Percentiles rank a stretch among this genome's conserved stretches.
These are phyloP conservation scores for Sclerotiophoma versabilis DNA, from an alignment of 2,329 filamentous ascomycete genomes.

Conservation along the genomic window DNA sequence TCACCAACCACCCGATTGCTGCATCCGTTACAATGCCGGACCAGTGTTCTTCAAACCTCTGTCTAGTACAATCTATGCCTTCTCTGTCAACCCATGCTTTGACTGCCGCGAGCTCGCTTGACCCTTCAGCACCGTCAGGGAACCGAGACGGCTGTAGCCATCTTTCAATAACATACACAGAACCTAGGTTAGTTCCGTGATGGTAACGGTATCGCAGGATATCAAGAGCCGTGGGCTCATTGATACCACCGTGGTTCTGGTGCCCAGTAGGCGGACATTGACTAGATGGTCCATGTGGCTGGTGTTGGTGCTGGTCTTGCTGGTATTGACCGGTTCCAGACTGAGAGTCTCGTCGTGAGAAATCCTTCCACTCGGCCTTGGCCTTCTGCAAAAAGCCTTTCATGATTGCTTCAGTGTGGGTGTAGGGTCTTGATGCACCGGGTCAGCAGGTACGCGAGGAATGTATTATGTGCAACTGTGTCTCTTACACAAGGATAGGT, in stretches of 20 bases:
- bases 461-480: neutral
- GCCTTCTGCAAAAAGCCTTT: conserved; percentile 39
- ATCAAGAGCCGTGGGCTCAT: conserved; percentile 48
- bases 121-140: conserved; percentile 49
- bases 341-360: conserved; percentile 13
- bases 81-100: conserved; percentile 55
- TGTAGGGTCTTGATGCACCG: neutral
- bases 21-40: conserved; percentile 56
- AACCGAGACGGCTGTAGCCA: conserved; percentile 64
- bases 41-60: conserved; percentile 64
- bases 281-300: neutral
- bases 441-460: conserved; percentile 1
- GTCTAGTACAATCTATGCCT: conserved; percentile 58
- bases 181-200: conserved; percentile 66
- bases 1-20: conserved; percentile 62
- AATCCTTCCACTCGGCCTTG: conserved; percentile 32
- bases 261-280: conserved; percentile 9
- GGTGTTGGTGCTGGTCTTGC: conserved; percentile 1
- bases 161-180: conserved; percentile 66
- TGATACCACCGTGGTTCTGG: conserved; percentile 42
- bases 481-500: neutral
- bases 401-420: conserved; percentile 21
- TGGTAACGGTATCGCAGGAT: conserved; percentile 65
- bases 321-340: neutral
- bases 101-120: conserved; percentile 62